Percentiles rank a stretch among this genome's conserved stretches.
phyloP scores from a whole-genome alignment of 2,329 filamentous ascomycete genomes.

The Blumeria hordei region DNA sequence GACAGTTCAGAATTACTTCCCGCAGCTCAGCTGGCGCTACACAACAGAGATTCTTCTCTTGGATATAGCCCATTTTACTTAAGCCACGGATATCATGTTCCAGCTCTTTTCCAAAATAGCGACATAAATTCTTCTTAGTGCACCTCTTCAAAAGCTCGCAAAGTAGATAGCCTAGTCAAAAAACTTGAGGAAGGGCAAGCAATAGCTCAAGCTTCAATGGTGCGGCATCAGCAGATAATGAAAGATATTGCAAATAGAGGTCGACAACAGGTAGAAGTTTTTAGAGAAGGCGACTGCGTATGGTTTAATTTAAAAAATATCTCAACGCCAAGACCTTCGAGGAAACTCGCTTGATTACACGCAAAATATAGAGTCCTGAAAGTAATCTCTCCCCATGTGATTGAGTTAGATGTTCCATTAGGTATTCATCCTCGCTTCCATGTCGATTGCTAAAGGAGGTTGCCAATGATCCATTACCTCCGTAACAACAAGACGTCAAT shows the following conservation, averaged over 20 bases:
- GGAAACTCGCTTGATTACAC: too few relatives aligned
- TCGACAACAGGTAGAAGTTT: neutral
- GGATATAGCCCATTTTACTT: too few relatives aligned
- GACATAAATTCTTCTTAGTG: too few relatives aligned
- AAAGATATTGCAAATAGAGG: neutral
- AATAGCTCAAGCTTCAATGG: neutral
- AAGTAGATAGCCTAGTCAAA: too few relatives aligned
- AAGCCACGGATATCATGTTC: too few relatives aligned
- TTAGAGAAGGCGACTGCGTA: neutral
- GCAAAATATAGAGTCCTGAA: too few relatives aligned
- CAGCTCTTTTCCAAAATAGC: too few relatives aligned
- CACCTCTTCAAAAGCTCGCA: too few relatives aligned
- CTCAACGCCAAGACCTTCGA: neutral
- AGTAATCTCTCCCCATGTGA: neutral
- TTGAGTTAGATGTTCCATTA: neutral
- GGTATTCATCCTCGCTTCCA: neutral
- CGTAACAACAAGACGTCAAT: neutral
- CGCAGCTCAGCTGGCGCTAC: too few relatives aligned
- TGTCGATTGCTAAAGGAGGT: neutral
- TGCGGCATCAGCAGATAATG: neutral
- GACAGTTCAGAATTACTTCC: slow-evolving; percentile 90
- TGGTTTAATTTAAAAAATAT: neutral
- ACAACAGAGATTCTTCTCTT: too few relatives aligned
- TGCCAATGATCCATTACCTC: neutral
- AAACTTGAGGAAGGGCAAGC: too few relatives aligned